Evolutionary conservation across 2,329 filamentous ascomycete species (phyloP).

Genomic region (Phyllosticta citriasiana): DNA sequence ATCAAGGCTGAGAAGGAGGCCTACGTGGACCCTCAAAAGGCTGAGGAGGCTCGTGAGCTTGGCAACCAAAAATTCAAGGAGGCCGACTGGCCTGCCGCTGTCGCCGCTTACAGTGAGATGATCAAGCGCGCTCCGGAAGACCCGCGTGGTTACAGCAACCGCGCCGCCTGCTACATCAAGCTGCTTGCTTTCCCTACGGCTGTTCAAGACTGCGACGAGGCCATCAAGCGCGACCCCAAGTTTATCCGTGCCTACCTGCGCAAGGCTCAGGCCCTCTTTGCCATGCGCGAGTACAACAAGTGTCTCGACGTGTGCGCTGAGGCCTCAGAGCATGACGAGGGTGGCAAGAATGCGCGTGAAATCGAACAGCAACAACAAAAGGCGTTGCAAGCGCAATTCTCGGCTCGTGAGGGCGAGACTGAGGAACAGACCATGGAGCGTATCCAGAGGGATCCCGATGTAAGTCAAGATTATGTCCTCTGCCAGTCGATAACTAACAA

Average conservation of each 20-base stretch:
- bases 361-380: conserved; percentile 93
- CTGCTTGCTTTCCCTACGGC: conserved; percentile 91
- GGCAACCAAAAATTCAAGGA: conserved; percentile 98
- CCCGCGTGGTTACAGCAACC: conserved; percentile 91
- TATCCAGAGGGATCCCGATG: conserved; percentile 82
- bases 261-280: conserved; percentile 89
- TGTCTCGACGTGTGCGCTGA: conserved; percentile 82
- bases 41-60: conserved; percentile 87
- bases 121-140: conserved; percentile 90
- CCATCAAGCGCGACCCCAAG: conserved; percentile 80
- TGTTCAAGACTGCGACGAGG: conserved; percentile 81
- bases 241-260: conserved; percentile 96
- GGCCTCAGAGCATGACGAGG: conserved; percentile 65
- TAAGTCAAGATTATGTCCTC: conserved; percentile 36
- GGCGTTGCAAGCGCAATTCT: conserved; percentile 81
- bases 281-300: conserved; percentile 97
- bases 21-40: conserved; percentile 84
- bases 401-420: conserved; percentile 83
- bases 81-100: conserved; percentile 86
- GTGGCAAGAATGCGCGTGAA: conserved; percentile 74
- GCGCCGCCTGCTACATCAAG: conserved; percentile 93
- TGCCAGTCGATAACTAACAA: neutral
- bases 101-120: conserved; percentile 93
- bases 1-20: conserved; percentile 62
- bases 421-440: conserved; percentile 93